Base-by-base conservation (phyloP, 331 rosid genomes). In the Saraca asoca region DNA sequence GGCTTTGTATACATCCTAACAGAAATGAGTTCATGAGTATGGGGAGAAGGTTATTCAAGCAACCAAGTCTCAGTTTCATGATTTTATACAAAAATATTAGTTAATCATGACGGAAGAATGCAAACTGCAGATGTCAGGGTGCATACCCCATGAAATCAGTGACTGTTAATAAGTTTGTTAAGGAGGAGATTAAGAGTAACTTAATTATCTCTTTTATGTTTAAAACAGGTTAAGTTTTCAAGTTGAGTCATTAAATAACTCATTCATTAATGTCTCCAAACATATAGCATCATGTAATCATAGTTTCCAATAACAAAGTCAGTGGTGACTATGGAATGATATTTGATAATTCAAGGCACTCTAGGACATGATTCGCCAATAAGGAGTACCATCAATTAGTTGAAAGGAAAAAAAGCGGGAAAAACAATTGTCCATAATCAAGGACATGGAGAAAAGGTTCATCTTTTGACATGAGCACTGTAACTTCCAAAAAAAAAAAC, bases 231-330 rank as follows among this genome's bases (percentile, higher is more conserved):
- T 13, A 34, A 69, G 12, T 66, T 66, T 66, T 38, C 62, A 41
- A 10, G 66, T 41, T 54, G 72, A 50, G 49, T 67, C 13, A 41
- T 24, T 53, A 66, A 14, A 45, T 51, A 52, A 39, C 52, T 38
- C 62, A 20, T 33, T 12, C 41, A 62, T 31, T 6, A 7, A 33
- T 51, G 34, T 62, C 55, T 45, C 43, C 54, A 62, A 46, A 45
- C 15, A 62, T 29, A 45, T 11, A 62, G 7, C 44, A 29, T 46
- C 31, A 24, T 24, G 42, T 24, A 8, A 45, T 31, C 11, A 9
- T 31, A 29, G 33, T 34, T 12, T 14, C 55, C 11, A 15, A 0
- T 16, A 48, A 63, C 14, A 10, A 52, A 46, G 52, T 46, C 3
- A 46, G 20, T 43, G 8, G 15, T 14, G 15, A 46, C 19, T 14